phyloP scores from a whole-genome alignment of 768 basidiomycete species.

The Pleurotus salmoneostramineus region DNA sequence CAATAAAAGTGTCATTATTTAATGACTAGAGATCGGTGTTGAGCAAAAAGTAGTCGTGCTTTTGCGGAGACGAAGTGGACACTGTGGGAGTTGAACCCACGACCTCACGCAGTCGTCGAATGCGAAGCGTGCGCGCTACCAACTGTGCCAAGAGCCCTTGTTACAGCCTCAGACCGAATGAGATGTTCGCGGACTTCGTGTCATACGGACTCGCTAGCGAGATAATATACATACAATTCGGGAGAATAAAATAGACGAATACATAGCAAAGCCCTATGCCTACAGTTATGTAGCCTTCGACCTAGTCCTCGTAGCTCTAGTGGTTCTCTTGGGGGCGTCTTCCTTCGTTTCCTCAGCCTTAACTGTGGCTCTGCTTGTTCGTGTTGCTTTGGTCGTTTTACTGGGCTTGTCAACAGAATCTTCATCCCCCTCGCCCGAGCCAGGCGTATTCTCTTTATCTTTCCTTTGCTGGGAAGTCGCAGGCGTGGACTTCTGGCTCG shows the following conservation, averaged over 20 bases:
- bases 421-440: slow-evolving; percentile 20
- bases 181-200: neutral
- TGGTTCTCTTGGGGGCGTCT: slow-evolving; percentile 20
- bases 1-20: no score
- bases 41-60: no score
- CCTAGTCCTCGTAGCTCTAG: slow-evolving; percentile 22
- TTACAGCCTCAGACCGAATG: neutral
- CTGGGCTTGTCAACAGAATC: slow-evolving; percentile 17
- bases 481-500: slow-evolving; percentile 16
- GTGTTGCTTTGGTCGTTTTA: slow-evolving; percentile 33
- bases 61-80: neutral
- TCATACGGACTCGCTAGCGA: neutral
- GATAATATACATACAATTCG: neutral
- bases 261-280: slow-evolving; percentile 10
- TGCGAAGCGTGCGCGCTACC: slow-evolving; percentile 16
- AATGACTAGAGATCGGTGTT: no score
- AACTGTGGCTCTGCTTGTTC: slow-evolving; percentile 20
- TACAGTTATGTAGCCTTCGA: slow-evolving; percentile 34
- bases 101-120: slow-evolving; percentile 1
- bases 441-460: slow-evolving; percentile 39
- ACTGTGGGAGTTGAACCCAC: slow-evolving; percentile 6
- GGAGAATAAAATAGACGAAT: no score
- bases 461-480: slow-evolving; percentile 12
- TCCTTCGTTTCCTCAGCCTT: slow-evolving; percentile 19
- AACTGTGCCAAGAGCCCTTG: slow-evolving; percentile 12